These are phyloP conservation scores for Arthromyces matolae DNA, from an alignment of 768 basidiomycete genomes.

Conservation along the genomic window DNA sequence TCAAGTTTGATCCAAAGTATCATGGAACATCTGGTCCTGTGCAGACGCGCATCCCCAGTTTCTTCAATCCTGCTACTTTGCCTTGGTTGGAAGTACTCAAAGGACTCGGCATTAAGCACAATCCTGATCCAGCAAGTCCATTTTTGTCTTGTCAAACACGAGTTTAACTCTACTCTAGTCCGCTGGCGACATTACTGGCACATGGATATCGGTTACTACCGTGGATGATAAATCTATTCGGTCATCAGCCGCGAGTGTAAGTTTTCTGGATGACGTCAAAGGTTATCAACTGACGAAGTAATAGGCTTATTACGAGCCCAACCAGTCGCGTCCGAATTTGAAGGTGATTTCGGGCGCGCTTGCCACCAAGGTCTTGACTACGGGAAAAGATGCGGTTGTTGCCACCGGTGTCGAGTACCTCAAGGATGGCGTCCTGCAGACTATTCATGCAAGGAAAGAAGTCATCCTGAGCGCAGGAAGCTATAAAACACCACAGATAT, in stretches of 20 bases:
- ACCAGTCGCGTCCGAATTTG: slow-evolving; percentile 7
- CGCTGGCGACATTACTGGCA: not conserved
- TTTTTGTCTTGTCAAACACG: not conserved
- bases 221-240: slow-evolving; percentile 1
- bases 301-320: slow-evolving; percentile 14
- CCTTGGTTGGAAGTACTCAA: too few species aligned
- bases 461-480: slow-evolving; percentile 11
- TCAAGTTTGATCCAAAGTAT: too few species aligned
- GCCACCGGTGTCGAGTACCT: slow-evolving; percentile 2
- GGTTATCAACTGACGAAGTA: not conserved
- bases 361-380: slow-evolving; percentile 1
- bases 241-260: not conserved
- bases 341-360: slow-evolving; percentile 9
- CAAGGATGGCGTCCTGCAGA: slow-evolving; percentile 2
- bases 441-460: slow-evolving; percentile 2
- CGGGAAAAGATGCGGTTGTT: not conserved
- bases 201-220: not conserved
- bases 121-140: not conserved
- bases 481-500: slow-evolving; percentile 5
- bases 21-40: too few species aligned
- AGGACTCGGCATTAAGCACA: not conserved
- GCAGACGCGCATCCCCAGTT: too few species aligned
- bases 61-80: too few species aligned
- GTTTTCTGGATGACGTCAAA: not conserved
- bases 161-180: not conserved